Base-by-base conservation (phyloP, 495 filamentous ascomycete genomes). In the Collariella sp. region DNA sequence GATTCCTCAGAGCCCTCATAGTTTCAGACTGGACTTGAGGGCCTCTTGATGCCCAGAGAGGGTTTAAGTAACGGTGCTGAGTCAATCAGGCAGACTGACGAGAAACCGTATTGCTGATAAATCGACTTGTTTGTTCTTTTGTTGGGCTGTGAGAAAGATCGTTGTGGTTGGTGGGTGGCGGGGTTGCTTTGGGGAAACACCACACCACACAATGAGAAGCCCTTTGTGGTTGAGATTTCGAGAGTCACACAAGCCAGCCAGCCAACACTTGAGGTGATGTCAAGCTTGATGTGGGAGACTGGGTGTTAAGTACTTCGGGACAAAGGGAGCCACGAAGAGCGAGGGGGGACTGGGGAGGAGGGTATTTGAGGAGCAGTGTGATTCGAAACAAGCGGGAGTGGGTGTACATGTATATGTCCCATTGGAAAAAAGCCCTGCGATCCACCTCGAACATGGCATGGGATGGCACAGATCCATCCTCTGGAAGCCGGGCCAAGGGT, bases 1-100 rank as follows among this genome's bases (percentile, higher is more conserved):
- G 50, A 38, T 46, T 55, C 36, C 59, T 45, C 50, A 40, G 49
- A 6, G 54, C 19, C 42, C 54, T 62, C 55, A 61, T 63, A n/a
- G 33, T 15, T 54, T 18, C 43, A 19, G 36, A 31, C 13, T 23
- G 31, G 15, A 13, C n/a, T 38, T 41, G 39, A 3, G 47, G 38
- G 45, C 3, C 33, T 29, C 23, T 12, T 9, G 12, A 7, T 41
- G 4, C n/a, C 7, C 18, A 31, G 3, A 23, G 15, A 51, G 24
- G 0, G 29, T 10, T 19, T 2, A 9, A 19, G 31, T 19, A 26
- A 23, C 15, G 26, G 9, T 31, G 26, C 26, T 31, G 33, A 22
- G 40, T 26, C 18, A 20, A 38, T 22, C 38, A 34, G 39, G 11
- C 9, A 36, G 31, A n/a, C n/a, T 15, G 18, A 16, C 46, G 24